Conservation (phyloP, 2,329 filamentous ascomycete genomes). For the Alternaria postmessia region DNA sequence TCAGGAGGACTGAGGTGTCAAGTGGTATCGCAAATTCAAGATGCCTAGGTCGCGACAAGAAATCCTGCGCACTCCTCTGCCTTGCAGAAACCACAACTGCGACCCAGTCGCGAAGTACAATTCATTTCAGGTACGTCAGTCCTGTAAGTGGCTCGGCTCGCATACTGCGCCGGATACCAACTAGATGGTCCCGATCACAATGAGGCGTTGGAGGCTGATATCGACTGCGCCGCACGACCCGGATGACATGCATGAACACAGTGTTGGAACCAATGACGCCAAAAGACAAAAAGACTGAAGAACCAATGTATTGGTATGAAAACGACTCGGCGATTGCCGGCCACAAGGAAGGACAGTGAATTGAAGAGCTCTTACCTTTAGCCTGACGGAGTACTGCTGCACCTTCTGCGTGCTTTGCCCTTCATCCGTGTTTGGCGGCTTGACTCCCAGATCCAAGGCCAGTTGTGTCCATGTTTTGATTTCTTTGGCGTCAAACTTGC, state of each 20-base stretch:
- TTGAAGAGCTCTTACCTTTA: slow-evolving; percentile 70
- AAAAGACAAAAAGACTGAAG: not conserved
- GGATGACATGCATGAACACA: slow-evolving; percentile 19
- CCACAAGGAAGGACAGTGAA: slow-evolving; percentile 1
- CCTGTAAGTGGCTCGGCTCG: slow-evolving; percentile 9
- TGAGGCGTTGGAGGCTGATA: slow-evolving; percentile 10
- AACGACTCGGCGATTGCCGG: not conserved
- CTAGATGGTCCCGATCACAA: slow-evolving; percentile 11
- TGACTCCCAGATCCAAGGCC: slow-evolving; percentile 85
- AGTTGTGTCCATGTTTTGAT: slow-evolving; percentile 94
- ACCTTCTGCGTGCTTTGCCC: slow-evolving; percentile 92
- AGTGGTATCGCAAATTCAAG: not conserved
- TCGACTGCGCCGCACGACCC: slow-evolving; percentile 11
- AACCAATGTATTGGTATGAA: not conserved
- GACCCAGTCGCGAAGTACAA: not conserved
- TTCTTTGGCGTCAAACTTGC: slow-evolving; percentile 79
- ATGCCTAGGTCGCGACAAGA: not conserved
- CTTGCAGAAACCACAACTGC: not conserved
- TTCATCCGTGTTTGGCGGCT: slow-evolving; percentile 80
- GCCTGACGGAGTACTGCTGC: slow-evolving; percentile 89
- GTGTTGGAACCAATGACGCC: slow-evolving; percentile 1
- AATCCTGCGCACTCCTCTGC: not conserved
- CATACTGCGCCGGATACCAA: slow-evolving; percentile 9
- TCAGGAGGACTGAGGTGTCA: not conserved
- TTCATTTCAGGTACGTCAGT: not conserved